A percentile compares a stretch with the other conserved stretches of the same genome.
phyloP scores from a whole-genome alignment of 1,139 yeast genomes.

The Hansenula anomala region DNA sequence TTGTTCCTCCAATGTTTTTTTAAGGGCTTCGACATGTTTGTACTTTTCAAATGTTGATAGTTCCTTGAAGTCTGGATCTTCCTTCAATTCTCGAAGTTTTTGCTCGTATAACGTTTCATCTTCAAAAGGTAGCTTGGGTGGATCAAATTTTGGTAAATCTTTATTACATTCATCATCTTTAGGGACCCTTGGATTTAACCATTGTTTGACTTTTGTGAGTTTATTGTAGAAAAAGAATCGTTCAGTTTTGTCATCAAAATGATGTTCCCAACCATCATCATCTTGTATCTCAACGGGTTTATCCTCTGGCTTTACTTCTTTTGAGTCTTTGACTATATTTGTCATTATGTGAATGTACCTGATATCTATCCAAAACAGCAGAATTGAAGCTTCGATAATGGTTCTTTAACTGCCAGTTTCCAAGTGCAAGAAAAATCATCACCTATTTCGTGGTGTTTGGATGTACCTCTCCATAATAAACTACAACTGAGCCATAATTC shows the following conservation, averaged over 20 bases:
- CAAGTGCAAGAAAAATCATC: no score
- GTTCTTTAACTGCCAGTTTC: no score
- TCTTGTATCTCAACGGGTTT: not conserved
- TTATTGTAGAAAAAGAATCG: conserved; percentile 8
- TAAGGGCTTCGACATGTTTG: conserved; percentile 5
- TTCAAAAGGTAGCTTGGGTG: conserved; percentile 8
- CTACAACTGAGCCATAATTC: no score
- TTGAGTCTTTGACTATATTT: not conserved
- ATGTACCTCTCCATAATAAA: no score
- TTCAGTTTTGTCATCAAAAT: conserved; percentile 6
- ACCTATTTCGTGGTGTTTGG: no score
- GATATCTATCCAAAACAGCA: no score
- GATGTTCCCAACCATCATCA: conserved; percentile 12
- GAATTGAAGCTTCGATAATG: no score
- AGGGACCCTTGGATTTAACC: conserved; percentile 11
- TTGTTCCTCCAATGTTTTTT: conserved; percentile 1
- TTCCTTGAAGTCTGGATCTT: conserved; percentile 4
- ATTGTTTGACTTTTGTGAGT: conserved; percentile 6
- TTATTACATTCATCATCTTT: conserved; percentile 7
- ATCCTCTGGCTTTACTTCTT: not conserved
- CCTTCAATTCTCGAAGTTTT: conserved; percentile 1
- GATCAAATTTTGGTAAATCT: conserved; percentile 8
- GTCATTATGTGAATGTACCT: no score
- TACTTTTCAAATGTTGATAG: conserved; percentile 8
- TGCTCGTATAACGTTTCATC: conserved; percentile 3